Conservation (phyloP, 1,284 basidiomycete species). For the Cryptococcus depauperatus region DNA sequence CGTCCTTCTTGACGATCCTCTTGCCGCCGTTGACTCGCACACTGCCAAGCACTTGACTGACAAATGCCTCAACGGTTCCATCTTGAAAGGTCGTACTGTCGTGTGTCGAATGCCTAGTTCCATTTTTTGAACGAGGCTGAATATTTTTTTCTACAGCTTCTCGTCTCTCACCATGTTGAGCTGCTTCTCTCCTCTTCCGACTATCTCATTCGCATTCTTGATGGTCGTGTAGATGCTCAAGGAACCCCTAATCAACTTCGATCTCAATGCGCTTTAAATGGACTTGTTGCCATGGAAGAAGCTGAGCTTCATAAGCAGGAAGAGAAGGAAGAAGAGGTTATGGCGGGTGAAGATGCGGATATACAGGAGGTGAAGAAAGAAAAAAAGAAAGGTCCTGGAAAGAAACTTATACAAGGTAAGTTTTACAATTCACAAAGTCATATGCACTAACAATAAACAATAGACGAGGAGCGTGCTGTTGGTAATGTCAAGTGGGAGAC, state of each 20-base stretch:
- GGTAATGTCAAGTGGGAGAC: slow-evolving; percentile 71
- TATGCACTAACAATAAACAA: background rate
- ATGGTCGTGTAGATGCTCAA: slow-evolving; percentile 55
- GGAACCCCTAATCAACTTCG: slow-evolving; percentile 55
- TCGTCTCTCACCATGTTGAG: slow-evolving; percentile 79
- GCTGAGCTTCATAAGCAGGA: slow-evolving; percentile 51
- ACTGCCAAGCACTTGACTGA: slow-evolving; percentile 66
- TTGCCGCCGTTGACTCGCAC: slow-evolving; percentile 83
- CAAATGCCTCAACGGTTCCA: slow-evolving; percentile 56
- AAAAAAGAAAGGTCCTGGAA: slow-evolving; percentile 38
- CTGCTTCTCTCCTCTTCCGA: slow-evolving; percentile 56
- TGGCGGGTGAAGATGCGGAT: slow-evolving; percentile 38
- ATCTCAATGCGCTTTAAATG: slow-evolving; percentile 49
- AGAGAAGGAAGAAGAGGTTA: slow-evolving; percentile 34
- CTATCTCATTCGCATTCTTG: slow-evolving; percentile 59
- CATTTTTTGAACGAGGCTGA: background rate
- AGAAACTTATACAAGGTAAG: slow-evolving; percentile 39
- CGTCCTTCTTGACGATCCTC: slow-evolving; percentile 77
- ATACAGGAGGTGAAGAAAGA: slow-evolving; percentile 23
- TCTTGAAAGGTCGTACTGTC: slow-evolving; percentile 61
- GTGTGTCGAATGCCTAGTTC: slow-evolving; percentile 27
- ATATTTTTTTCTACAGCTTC: slow-evolving; percentile 46
- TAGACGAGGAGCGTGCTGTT: slow-evolving; percentile 53
- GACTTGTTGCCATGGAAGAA: slow-evolving; percentile 37
- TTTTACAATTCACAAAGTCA: background rate